Evolutionary conservation across 306 rosid species (phyloP).

Genomic region (Cicer arietinum): DNA sequence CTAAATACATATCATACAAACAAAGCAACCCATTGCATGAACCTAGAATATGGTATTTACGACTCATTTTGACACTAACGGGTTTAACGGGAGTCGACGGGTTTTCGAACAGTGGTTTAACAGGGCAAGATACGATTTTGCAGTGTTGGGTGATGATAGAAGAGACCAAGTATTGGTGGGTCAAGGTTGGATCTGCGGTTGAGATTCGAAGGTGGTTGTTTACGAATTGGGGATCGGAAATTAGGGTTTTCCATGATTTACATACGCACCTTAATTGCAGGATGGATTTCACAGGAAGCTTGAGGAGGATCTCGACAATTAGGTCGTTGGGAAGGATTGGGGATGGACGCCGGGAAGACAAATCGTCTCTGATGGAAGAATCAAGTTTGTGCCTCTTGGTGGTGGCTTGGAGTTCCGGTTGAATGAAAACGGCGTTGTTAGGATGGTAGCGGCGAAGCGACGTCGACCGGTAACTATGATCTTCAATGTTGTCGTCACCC

Average conservation of each 20-base stretch:
- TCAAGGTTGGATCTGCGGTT: background rate
- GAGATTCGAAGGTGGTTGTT: slow-evolving; percentile 28
- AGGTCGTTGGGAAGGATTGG: slow-evolving; percentile 5
- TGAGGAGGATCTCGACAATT: slow-evolving; percentile 25
- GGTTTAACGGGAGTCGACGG: background rate
- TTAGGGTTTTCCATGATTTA: slow-evolving; percentile 43
- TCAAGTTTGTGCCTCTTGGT: background rate
- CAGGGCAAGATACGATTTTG: background rate
- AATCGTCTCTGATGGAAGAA: background rate
- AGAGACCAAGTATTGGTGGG: slow-evolving; percentile 8
- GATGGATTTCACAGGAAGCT: slow-evolving; percentile 28
- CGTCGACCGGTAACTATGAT: too few relatives aligned
- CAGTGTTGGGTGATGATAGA: background rate
- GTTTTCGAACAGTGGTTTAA: background rate
- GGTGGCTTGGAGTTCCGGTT: background rate
- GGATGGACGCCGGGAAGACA: background rate
- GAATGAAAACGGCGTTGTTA: too few relatives aligned
- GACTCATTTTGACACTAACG: background rate
- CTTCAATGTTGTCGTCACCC: too few relatives aligned
- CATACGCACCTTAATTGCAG: background rate
- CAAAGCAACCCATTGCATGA: slow-evolving; percentile 42
- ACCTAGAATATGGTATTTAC: background rate
- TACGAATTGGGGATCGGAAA: slow-evolving; percentile 34
- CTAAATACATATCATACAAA: background rate
- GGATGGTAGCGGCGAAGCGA: too few relatives aligned